Conservation (phyloP, 176 grass and related monocot genomes). For the Paspalum notatum region DNA sequence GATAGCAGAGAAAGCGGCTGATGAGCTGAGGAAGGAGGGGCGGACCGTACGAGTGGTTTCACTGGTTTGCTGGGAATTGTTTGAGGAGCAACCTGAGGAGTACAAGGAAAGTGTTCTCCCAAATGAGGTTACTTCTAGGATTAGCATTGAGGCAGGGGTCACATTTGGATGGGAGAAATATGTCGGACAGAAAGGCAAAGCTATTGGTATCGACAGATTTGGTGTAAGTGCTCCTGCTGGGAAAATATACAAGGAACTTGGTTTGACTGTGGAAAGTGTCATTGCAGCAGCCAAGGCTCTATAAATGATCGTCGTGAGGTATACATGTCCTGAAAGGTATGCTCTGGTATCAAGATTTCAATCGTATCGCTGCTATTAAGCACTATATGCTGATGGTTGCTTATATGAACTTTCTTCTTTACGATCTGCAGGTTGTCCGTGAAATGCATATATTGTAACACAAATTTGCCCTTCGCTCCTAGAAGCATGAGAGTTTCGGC, state of each 20-base stretch:
- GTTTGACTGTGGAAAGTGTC: slow-evolving; percentile 55
- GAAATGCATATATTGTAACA: background rate
- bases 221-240: slow-evolving; percentile 54
- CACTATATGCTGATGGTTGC: background rate
- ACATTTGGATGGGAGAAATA: slow-evolving; percentile 65
- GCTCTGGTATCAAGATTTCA: background rate
- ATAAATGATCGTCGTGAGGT: background rate
- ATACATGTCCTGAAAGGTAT: background rate
- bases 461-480: background rate
- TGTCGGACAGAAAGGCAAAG: slow-evolving; percentile 49
- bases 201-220: slow-evolving; percentile 46
- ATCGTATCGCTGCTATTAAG: background rate
- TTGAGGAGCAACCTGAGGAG: slow-evolving; percentile 57
- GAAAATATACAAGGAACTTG: slow-evolving; percentile 62
- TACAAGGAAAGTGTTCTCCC: slow-evolving; percentile 58
- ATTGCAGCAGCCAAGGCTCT: slow-evolving; percentile 42
- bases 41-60: slow-evolving; percentile 55
- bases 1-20: slow-evolving; percentile 52
- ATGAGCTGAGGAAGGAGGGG: slow-evolving; percentile 45
- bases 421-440: background rate
- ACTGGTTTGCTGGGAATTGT: slow-evolving; percentile 65
- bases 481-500: background rate
- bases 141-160: slow-evolving; percentile 59
- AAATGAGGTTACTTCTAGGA: slow-evolving; percentile 43
- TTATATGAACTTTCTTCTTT: background rate